Evolutionary conservation across 2,329 filamentous ascomycete genomes (phyloP).

Genomic region (Macroventuria anomochaeta): DNA sequence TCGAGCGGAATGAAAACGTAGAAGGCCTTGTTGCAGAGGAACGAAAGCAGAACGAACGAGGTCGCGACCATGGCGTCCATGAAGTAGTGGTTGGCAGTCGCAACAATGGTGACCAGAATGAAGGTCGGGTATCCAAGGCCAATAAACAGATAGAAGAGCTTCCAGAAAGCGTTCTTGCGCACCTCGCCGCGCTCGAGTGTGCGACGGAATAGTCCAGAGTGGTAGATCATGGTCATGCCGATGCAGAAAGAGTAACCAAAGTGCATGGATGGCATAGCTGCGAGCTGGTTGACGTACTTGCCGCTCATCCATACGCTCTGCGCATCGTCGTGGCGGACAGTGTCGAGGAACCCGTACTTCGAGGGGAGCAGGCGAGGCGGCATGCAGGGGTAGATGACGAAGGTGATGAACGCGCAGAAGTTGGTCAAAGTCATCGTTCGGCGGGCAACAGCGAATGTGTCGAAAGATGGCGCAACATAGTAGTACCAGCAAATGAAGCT

Average conservation of each 20-base stretch:
- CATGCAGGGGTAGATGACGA: conserved; percentile 62
- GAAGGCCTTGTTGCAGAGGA: conserved; percentile 58
- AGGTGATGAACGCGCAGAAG: conserved; percentile 60
- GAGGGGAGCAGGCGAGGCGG: conserved; percentile 56
- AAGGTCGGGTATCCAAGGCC: conserved; percentile 61
- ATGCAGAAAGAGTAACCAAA: conserved; percentile 63
- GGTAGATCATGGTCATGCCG: conserved; percentile 60
- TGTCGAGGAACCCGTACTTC: conserved; percentile 56
- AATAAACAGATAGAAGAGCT: conserved; percentile 53
- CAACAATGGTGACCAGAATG: conserved; percentile 64
- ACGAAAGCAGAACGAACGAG: conserved; percentile 56
- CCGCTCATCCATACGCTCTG: conserved; percentile 56
- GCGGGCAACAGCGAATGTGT: conserved; percentile 53
- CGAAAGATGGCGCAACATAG: conserved; percentile 61
- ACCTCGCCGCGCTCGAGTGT: conserved; percentile 52
- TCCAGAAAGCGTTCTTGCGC: conserved; percentile 52
- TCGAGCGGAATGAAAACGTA: conserved; percentile 60
- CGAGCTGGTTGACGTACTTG: conserved; percentile 55
- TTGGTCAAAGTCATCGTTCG: conserved; percentile 60
- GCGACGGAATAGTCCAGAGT: conserved; percentile 57
- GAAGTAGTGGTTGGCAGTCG: conserved; percentile 69
- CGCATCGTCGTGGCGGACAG: conserved; percentile 56
- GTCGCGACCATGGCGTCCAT: conserved; percentile 61
- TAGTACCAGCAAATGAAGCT: conserved; percentile 71
- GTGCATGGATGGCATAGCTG: conserved; percentile 60